These are phyloP conservation scores for Tricholoma sp. DNA, from an alignment of 768 basidiomycete genomes.

Conservation along the genomic window DNA sequence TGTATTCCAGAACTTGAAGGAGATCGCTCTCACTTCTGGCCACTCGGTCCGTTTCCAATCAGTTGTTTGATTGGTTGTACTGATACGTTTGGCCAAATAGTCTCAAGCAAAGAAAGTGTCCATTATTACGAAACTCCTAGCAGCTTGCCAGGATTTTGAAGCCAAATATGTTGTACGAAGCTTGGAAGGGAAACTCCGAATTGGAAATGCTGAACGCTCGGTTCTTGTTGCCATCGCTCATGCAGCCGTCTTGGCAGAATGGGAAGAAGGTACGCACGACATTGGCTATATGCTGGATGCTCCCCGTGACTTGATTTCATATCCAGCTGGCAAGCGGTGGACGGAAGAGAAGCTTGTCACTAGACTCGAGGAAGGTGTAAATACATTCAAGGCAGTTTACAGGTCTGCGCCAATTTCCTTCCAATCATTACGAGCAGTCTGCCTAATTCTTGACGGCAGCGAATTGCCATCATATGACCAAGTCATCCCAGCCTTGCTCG, in stretches of 20 bases:
- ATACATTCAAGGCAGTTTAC: slow-evolving; percentile 84
- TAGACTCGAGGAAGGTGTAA: slow-evolving; percentile 71
- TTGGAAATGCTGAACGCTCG: slow-evolving; percentile 94
- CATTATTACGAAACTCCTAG: slow-evolving; percentile 90
- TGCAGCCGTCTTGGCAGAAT: slow-evolving; percentile 79
- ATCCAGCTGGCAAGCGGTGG: slow-evolving; percentile 66
- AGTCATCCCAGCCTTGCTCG: slow-evolving; percentile 86
- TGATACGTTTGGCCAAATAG: slow-evolving; percentile 33
- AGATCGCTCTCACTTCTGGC: slow-evolving; percentile 83
- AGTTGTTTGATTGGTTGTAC: neutral
- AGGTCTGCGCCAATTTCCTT: slow-evolving; percentile 47
- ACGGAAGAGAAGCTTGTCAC: slow-evolving; percentile 65
- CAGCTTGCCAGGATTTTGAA: slow-evolving; percentile 86
- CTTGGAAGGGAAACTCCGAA: slow-evolving; percentile 93
- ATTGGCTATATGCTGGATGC: neutral
- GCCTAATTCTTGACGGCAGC: slow-evolving; percentile 33
- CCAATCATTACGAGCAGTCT: slow-evolving; percentile 2
- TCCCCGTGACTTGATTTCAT: slow-evolving; percentile 4
- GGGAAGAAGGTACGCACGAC: slow-evolving; percentile 37
- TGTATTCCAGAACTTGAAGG: slow-evolving; percentile 86
- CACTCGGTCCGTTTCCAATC: slow-evolving; percentile 52
- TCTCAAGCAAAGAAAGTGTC: slow-evolving; percentile 95
- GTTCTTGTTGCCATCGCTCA: slow-evolving; percentile 94
- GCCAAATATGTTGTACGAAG: slow-evolving; percentile 97
- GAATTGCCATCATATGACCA: slow-evolving; percentile 91